phyloP scores from a whole-genome alignment of 768 basidiomycete species.

The Lanmaoa pseudosensibilis region DNA sequence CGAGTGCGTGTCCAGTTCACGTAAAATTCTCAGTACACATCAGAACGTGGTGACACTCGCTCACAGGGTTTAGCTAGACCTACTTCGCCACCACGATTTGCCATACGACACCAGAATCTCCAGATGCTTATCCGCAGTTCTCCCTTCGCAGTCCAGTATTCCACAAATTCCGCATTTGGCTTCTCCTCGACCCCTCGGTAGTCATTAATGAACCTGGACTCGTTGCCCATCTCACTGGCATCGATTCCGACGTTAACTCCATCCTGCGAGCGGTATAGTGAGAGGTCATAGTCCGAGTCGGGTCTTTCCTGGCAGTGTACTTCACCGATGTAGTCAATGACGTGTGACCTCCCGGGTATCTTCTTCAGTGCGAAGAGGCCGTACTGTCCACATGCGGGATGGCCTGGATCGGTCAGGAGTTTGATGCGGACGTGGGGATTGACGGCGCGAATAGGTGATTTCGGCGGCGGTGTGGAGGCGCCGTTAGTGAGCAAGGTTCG shows the following conservation, averaged over 20 bases:
- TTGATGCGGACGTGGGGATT: slow-evolving; percentile 53
- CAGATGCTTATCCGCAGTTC: slow-evolving; percentile 79
- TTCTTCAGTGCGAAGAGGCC: slow-evolving; percentile 80
- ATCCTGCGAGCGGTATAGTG: slow-evolving; percentile 59
- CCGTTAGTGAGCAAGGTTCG: slow-evolving; percentile 40
- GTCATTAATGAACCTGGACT: slow-evolving; percentile 88
- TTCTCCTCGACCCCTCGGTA: slow-evolving; percentile 72
- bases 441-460: slow-evolving; percentile 6
- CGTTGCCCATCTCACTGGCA: slow-evolving; percentile 75
- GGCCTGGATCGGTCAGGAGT: slow-evolving; percentile 49
- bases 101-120: slow-evolving; percentile 89
- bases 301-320: slow-evolving; percentile 76
- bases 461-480: not conserved
- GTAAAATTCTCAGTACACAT: too few species aligned
- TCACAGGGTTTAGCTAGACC: not conserved
- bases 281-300: slow-evolving; percentile 85
- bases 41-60: too few species aligned
- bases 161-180: slow-evolving; percentile 72
- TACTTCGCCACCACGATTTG: slow-evolving; percentile 74
- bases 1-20: too few species aligned
- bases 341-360: slow-evolving; percentile 62
- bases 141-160: slow-evolving; percentile 50
- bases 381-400: slow-evolving; percentile 77
- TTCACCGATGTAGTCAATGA: slow-evolving; percentile 83
- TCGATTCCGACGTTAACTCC: slow-evolving; percentile 75